Conservation (phyloP, 331 rosid species). For the Rosa hybrid region DNA sequence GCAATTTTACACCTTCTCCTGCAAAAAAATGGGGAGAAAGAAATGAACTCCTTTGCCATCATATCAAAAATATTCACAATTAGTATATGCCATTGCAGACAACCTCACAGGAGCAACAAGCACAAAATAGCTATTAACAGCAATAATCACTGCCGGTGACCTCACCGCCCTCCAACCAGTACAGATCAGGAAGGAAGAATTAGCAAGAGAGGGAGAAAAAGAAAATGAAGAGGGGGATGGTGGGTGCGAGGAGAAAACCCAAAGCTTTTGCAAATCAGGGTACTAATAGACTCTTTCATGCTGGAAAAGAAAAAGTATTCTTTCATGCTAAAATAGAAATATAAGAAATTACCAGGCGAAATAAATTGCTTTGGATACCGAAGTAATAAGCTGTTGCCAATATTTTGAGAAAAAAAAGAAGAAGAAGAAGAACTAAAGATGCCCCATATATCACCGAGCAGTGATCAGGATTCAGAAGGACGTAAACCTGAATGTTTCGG, state of each 20-base stretch:
- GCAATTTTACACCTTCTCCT: constrained; percentile 96
- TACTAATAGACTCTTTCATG: not conserved
- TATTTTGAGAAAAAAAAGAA: not conserved
- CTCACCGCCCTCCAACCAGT: not conserved
- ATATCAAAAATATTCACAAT: constrained; percentile 4
- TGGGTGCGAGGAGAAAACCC: not conserved
- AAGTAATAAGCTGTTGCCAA: not conserved
- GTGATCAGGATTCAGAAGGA: not conserved
- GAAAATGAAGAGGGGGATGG: not conserved
- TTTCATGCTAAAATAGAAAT: constrained; percentile 1
- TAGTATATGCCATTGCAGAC: not conserved
- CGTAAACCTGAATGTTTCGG: constrained; percentile 83
- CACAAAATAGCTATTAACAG: not conserved
- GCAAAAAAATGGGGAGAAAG: constrained; percentile 25
- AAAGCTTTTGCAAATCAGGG: not conserved
- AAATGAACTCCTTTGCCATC: constrained; percentile 8
- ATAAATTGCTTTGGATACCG: not conserved
- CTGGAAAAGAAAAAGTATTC: not conserved
- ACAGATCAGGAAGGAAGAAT: not conserved
- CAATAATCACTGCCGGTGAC: not conserved
- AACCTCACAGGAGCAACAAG: not conserved
- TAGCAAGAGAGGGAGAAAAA: not conserved
- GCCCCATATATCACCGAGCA: not conserved
- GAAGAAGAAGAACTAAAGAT: not conserved
- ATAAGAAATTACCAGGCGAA: not conserved